Evolutionary conservation across 192 early-diverging fungal genomes (phyloP).

Genomic region (Paraglomus brasilianum): DNA sequence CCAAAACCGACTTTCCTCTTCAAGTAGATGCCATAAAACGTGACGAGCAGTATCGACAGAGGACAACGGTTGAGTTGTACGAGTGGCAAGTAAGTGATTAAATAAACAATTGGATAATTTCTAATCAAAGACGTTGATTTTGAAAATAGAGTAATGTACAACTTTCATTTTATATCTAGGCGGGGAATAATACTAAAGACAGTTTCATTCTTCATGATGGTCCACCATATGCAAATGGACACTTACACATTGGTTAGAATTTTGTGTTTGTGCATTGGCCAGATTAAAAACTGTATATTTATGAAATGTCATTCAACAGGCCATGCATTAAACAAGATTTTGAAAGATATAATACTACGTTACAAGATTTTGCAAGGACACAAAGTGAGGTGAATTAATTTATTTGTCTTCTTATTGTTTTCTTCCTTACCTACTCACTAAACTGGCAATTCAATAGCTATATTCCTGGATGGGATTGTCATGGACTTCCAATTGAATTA

Average conservation of each 20-base stretch:
- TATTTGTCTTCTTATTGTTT: neutral
- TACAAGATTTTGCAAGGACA: constrained; percentile 69
- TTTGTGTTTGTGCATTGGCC: constrained; percentile 33
- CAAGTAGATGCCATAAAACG: constrained; percentile 60
- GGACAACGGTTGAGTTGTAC: constrained; percentile 67
- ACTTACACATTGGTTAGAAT: constrained; percentile 52
- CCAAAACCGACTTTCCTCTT: constrained; percentile 69
- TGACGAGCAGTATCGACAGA: constrained; percentile 57
- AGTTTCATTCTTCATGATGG: constrained; percentile 81
- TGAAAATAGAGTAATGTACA: neutral
- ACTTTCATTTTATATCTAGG: constrained; percentile 33
- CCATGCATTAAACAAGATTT: constrained; percentile 80
- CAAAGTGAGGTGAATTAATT: constrained; percentile 56
- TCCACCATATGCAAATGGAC: constrained; percentile 80
- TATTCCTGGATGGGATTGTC: constrained; percentile 79
- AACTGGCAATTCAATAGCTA: constrained; percentile 40
- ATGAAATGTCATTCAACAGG: constrained; percentile 30
- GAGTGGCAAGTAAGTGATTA: constrained; percentile 60
- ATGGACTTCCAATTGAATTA: constrained; percentile 79
- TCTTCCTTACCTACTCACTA: neutral
- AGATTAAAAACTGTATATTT: too few species aligned
- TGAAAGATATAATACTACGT: constrained; percentile 78
- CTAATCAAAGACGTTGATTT: neutral
- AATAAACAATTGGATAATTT: neutral
- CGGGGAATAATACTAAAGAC: constrained; percentile 60